Percentiles rank a stretch among this genome's conserved stretches.
Conservation (phyloP, 225 moss, liverwort and hornwort species). For the Pseudoscleropodium purum region DNA sequence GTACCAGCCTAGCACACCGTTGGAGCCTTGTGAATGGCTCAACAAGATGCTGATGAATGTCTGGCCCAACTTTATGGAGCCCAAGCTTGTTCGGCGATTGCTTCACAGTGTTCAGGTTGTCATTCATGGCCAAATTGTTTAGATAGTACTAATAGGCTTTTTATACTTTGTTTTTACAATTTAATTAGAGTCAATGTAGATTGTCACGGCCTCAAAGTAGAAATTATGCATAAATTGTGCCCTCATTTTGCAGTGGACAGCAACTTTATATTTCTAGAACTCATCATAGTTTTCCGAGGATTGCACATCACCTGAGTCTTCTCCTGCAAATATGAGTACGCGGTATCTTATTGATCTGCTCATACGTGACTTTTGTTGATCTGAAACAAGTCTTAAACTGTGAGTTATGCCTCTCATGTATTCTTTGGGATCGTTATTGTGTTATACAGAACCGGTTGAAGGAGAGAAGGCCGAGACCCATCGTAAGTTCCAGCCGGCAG, state of each 20-base stretch:
- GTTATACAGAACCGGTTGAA: constrained; percentile 67
- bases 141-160: neutral
- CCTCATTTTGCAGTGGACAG: neutral
- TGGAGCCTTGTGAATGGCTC: constrained; percentile 94
- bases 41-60: constrained; percentile 80
- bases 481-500: constrained; percentile 48
- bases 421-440: neutral
- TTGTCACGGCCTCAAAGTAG: neutral
- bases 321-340: neutral
- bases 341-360: neutral
- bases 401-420: neutral
- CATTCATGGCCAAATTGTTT: neutral
- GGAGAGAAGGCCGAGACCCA: constrained; percentile 74
- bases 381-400: neutral
- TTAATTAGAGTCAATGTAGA: neutral
- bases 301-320: neutral
- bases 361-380: neutral
- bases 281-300: neutral
- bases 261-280: neutral
- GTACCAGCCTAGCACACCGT: constrained; percentile 78
- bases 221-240: neutral
- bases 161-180: neutral
- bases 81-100: constrained; percentile 75
- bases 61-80: constrained; percentile 93
- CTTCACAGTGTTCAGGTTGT: constrained; percentile 60